A percentile compares a stretch with the other conserved stretches of the same genome.
Evolutionary conservation across 2,329 filamentous ascomycete genomes (phyloP).

Genomic region (Sphaceloma murrayae): DNA sequence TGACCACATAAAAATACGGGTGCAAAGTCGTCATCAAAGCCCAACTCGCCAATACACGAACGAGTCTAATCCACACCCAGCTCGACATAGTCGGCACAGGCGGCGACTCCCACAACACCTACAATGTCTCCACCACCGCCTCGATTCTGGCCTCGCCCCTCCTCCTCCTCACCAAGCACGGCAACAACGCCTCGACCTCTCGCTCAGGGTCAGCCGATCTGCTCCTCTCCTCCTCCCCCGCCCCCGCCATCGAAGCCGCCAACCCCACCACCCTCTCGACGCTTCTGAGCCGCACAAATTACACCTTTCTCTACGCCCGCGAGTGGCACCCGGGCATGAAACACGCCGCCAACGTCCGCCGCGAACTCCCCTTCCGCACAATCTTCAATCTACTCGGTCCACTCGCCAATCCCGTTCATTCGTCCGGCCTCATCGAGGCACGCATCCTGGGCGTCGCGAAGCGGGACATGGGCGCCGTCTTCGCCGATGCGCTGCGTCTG

Average conservation of each 20-base stretch:
- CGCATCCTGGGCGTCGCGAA: conserved; percentile 89
- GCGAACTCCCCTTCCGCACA: conserved; percentile 83
- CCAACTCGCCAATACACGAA: neutral
- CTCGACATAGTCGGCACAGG: conserved; percentile 96
- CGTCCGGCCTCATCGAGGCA: conserved; percentile 62
- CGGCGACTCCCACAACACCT: conserved; percentile 92
- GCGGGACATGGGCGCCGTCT: conserved; percentile 75
- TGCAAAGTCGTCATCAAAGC: neutral
- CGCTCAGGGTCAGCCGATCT: conserved; percentile 93
- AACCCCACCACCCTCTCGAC: conserved; percentile 58
- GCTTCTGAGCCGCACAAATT: conserved; percentile 75
- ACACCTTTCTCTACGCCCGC: conserved; percentile 90
- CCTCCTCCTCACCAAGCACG: conserved; percentile 84
- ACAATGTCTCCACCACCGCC: conserved; percentile 93
- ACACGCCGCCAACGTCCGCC: conserved; percentile 75
- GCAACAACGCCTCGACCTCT: conserved; percentile 89
- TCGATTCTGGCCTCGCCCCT: conserved; percentile 84
- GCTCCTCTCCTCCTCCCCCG: conserved; percentile 58
- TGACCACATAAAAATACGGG: too few relatives aligned
- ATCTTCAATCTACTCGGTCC: conserved; percentile 97
- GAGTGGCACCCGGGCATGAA: conserved; percentile 95
- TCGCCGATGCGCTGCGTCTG: conserved; percentile 72
- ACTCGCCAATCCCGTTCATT: conserved; percentile 80
- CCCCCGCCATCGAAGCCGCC: conserved; percentile 66
- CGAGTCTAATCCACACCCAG: conserved; percentile 28